These are phyloP conservation scores for Neoboletus magnificus DNA, from an alignment of 768 basidiomycete species.

Conservation along the genomic window DNA sequence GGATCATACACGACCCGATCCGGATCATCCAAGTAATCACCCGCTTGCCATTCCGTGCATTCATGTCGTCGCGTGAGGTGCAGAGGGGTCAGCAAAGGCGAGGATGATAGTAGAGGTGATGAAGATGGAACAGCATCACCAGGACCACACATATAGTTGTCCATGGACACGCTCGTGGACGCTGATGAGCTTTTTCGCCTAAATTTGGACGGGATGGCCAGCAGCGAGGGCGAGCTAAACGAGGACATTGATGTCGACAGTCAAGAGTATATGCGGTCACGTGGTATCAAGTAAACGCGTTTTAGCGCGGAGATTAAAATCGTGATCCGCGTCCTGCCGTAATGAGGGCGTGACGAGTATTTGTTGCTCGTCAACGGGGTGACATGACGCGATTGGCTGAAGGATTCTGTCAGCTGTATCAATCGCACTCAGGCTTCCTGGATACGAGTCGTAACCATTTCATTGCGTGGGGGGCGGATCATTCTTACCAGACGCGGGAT, in stretches of 20 bases:
- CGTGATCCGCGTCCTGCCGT: constrained; percentile 17
- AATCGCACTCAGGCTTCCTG: neutral
- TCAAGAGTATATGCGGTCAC: constrained; percentile 31
- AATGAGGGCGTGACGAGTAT: neutral
- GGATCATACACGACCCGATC: neutral
- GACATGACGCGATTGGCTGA: neutral
- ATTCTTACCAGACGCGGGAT: neutral
- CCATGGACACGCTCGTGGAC: constrained; percentile 7
- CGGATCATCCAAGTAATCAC: neutral
- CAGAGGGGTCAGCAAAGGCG: constrained; percentile 16
- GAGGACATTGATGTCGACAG: constrained; percentile 29
- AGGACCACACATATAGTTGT: neutral
- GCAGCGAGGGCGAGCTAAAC: constrained; percentile 5
- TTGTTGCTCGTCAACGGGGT: neutral
- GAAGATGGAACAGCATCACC: constrained; percentile 7
- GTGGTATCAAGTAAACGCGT: constrained; percentile 32
- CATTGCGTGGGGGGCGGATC: neutral
- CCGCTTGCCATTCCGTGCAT: constrained; percentile 2
- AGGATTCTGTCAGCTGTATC: too few relatives aligned
- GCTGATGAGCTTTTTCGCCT: constrained; percentile 25
- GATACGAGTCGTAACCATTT: neutral
- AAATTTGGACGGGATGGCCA: constrained; percentile 16
- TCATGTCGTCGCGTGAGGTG: constrained; percentile 4
- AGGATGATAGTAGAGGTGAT: constrained; percentile 22
- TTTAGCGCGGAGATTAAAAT: constrained; percentile 33